These are phyloP conservation scores for Metschnikowia baotianmanensis DNA, from an alignment of 805 yeast species.

Conservation along the genomic window DNA sequence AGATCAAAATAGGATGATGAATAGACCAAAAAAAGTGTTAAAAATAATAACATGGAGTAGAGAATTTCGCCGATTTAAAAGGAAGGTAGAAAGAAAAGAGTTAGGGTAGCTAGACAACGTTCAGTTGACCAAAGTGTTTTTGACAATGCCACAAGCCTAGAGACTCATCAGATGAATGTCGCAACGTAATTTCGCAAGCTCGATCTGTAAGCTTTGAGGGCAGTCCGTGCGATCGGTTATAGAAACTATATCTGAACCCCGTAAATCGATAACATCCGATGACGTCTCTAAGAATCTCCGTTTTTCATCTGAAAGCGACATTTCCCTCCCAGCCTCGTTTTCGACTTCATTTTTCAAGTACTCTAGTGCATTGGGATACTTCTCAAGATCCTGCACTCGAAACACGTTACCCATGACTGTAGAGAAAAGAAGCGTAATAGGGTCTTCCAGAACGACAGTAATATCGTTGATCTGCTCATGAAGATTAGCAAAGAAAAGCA, in stretches of 20 bases:
- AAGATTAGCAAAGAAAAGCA: constrained; percentile 22
- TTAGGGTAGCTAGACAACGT: too few relatives aligned
- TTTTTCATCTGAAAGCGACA: background rate
- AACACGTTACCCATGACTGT: constrained; percentile 16
- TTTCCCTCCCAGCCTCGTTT: background rate
- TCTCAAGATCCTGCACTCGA: constrained; percentile 4
- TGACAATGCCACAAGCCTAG: too few relatives aligned
- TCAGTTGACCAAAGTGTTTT: too few relatives aligned
- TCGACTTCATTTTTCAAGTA: background rate
- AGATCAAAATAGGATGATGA: too few relatives aligned
- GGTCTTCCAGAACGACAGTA: constrained; percentile 9
- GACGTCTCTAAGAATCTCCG: background rate
- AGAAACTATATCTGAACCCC: background rate
- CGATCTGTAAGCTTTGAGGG: background rate
- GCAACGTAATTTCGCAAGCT: constrained; percentile 1
- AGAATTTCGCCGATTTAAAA: too few relatives aligned
- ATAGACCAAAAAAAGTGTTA: too few relatives aligned
- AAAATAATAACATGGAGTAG: too few relatives aligned
- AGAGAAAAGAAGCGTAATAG: constrained; percentile 11
- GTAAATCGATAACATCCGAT: constrained; percentile 2
- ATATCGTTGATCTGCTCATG: constrained; percentile 31
- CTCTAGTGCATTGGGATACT: background rate
- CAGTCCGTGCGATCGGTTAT: background rate
- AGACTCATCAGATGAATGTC: background rate
- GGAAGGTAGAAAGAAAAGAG: too few relatives aligned